phyloP scores from a whole-genome alignment of 345 rosid genomes.

The Heritiera littoralis region DNA sequence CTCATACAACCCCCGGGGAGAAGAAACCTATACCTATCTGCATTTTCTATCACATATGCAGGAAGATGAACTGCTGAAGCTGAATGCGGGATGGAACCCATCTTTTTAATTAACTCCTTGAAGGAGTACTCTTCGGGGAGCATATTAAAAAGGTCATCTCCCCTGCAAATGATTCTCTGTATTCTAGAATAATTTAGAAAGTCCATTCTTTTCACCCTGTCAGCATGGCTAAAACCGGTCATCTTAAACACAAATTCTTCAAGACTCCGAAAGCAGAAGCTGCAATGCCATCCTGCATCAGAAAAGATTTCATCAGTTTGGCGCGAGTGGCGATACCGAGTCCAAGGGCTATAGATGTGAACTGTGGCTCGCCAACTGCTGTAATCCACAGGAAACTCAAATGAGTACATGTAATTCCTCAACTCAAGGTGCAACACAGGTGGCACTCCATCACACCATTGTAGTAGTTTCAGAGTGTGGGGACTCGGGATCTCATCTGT shows the following conservation, averaged over 20 bases:
- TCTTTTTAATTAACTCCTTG: slow-evolving; percentile 74
- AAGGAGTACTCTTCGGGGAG: slow-evolving; percentile 86
- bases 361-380: slow-evolving; percentile 82
- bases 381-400: slow-evolving; percentile 87
- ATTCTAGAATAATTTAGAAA: slow-evolving; percentile 56
- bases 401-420: slow-evolving; percentile 81
- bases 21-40: slow-evolving; percentile 70
- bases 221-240: slow-evolving; percentile 95
- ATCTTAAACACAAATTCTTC: slow-evolving; percentile 77
- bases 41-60: slow-evolving; percentile 75
- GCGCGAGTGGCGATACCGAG: slow-evolving; percentile 78
- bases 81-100: slow-evolving; percentile 70
- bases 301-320: slow-evolving; percentile 63
- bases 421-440: slow-evolving; percentile 69
- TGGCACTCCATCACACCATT: slow-evolving; percentile 85
- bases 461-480: slow-evolving; percentile 66
- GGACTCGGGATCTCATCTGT: slow-evolving; percentile 90
- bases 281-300: slow-evolving; percentile 96
- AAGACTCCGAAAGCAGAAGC: slow-evolving; percentile 75
- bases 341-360: slow-evolving; percentile 48
- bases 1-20: slow-evolving; percentile 88
- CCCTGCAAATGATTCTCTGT: slow-evolving; percentile 67
- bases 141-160: slow-evolving; percentile 82
- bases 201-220: slow-evolving; percentile 58
- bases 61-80: slow-evolving; percentile 96